Base-by-base conservation (phyloP, 2,329 filamentous ascomycete genomes). In the Exophiala viscosa region DNA sequence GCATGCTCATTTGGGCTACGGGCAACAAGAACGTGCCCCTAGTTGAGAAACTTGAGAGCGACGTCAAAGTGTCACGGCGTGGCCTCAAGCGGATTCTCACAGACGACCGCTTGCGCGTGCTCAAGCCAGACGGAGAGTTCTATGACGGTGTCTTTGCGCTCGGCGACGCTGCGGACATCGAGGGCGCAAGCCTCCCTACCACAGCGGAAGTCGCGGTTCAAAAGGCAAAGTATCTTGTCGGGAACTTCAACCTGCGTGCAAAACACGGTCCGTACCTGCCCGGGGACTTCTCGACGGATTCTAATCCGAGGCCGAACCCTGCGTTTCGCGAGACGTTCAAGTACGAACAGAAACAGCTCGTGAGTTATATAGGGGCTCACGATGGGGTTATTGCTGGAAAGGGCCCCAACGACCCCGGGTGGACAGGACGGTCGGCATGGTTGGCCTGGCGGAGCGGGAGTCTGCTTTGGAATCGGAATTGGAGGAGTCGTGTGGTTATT, bases 351-450 rank as follows among this genome's bases (percentile, higher is more conserved):
- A 69, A 66, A 42, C 64, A 66, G 0, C 60, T 69, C 11, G 57
- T 75, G 34, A 69, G 70, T 1, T 76, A 75, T 53, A 62, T 74
- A 18, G 73, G 73, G 2, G 57, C 63, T n/a, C 65, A 66, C 11
- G 73, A 75, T 52, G 73, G 73, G 0, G 66, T 76, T 36, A 67
- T 73, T 4, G 68, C 64, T 2, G 71, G 72, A 2, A 62, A 65
- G 18, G 58, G 66, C 5, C 50, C 36, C 18, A 51, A 58, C 20
- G 18, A 51, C 20, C 49, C 57, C 15, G 59, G 57, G 18, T 75
- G 69, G 69, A 74, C 70, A 6, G 73, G 72, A 0, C 54, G 65
- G 7, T 61, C 63, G 17, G 73, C 73, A 2, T 76, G 73, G 73
- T 33, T 75, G 34, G 72, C 72, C 0, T 76, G 73, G 73, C 63